These are phyloP conservation scores for Ilyonectria robusta DNA, from an alignment of 2,329 filamentous ascomycete genomes.

Conservation along the genomic window DNA sequence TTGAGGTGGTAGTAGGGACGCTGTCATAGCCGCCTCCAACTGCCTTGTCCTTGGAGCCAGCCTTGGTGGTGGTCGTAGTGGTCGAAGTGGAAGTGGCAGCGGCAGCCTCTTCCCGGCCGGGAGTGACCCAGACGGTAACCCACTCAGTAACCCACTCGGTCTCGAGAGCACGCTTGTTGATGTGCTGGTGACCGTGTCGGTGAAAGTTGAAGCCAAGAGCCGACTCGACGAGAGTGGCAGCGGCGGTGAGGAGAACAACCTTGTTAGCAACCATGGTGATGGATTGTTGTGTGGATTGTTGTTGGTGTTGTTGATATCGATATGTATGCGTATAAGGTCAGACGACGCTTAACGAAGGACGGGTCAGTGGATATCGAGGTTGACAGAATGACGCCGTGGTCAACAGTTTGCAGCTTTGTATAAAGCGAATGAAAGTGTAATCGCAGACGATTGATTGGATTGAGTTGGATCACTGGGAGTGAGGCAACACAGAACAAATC, in stretches of 20 bases:
- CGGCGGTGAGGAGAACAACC: conserved; percentile 58
- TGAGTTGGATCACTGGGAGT: conserved; percentile 37
- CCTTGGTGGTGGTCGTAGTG: background rate
- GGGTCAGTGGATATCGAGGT: conserved; percentile 9
- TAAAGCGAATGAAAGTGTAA: conserved; percentile 33
- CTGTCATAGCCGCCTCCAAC: conserved; percentile 9
- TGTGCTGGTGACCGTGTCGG: conserved; percentile 56
- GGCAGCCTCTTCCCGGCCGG: conserved; percentile 45
- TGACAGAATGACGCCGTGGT: conserved; percentile 29
- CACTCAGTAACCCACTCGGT: conserved; percentile 59
- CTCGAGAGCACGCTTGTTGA: conserved; percentile 51
- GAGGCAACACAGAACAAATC: conserved; percentile 35
- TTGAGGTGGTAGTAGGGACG: conserved; percentile 30
- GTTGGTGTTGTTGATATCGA: conserved; percentile 23
- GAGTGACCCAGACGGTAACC: conserved; percentile 57
- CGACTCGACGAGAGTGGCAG: conserved; percentile 61
- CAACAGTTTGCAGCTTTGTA: conserved; percentile 26
- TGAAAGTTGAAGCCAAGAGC: conserved; percentile 59
- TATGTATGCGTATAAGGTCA: conserved; percentile 8
- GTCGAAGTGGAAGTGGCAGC: conserved; percentile 36
- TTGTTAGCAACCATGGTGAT: conserved; percentile 61
- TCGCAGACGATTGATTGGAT: conserved; percentile 24
- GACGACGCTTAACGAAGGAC: background rate
- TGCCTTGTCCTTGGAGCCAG: conserved; percentile 17
- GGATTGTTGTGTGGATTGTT: conserved; percentile 23